A percentile compares a stretch with the other conserved stretches of the same genome.
Conservation (phyloP, 495 filamentous ascomycete species). For the Hypoxylon crocopeplum region DNA sequence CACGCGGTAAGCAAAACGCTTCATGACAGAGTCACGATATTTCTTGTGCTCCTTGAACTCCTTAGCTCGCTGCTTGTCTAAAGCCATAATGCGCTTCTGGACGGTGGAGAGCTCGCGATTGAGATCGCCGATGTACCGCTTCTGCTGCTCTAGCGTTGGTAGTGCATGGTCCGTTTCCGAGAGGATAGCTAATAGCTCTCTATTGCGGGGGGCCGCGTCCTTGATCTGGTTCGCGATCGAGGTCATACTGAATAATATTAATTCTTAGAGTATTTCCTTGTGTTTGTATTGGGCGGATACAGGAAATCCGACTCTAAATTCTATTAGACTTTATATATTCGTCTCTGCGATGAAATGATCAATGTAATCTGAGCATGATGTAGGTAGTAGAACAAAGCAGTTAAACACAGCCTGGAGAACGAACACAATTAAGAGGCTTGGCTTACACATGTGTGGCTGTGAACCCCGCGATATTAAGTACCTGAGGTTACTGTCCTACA, state of each 20-base stretch:
- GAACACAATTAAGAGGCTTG: no score
- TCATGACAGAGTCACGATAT: slow-evolving; percentile 55
- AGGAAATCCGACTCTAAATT: no score
- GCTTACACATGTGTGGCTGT: no score
- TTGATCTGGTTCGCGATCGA: slow-evolving; percentile 28
- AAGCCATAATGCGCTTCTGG: slow-evolving; percentile 22
- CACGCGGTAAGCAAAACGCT: slow-evolving; percentile 52
- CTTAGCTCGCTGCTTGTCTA: slow-evolving; percentile 41
- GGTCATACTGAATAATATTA: slow-evolving; percentile 16
- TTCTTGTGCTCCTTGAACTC: slow-evolving; percentile 57
- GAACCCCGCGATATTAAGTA: no score
- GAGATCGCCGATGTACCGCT: slow-evolving; percentile 47
- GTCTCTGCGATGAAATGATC: no score
- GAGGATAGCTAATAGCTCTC: slow-evolving; percentile 45
- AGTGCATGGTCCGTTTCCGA: slow-evolving; percentile 51
- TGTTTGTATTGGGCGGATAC: background rate
- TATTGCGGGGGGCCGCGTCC: slow-evolving; percentile 42
- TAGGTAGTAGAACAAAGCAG: background rate
- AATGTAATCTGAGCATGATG: no score
- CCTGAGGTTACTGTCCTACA: no score
- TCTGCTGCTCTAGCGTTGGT: slow-evolving; percentile 48
- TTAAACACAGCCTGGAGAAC: no score
- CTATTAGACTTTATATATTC: no score
- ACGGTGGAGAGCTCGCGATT: slow-evolving; percentile 37
- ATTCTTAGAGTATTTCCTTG: background rate